Evolutionary conservation across 2,329 filamentous ascomycete genomes (phyloP).

Genomic region (Xylaria sp.): DNA sequence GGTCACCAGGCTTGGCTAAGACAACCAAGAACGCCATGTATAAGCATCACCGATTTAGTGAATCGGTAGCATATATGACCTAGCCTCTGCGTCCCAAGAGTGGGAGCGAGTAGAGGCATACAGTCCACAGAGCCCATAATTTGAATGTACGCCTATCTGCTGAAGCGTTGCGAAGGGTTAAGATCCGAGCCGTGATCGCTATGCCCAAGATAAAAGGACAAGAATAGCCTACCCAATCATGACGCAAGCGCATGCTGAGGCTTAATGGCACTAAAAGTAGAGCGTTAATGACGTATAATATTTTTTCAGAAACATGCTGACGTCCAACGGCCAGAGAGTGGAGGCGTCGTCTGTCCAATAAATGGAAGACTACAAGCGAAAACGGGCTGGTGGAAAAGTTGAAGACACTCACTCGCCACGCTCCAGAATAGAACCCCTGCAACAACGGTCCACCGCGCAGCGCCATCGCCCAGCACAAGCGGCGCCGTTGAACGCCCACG

Average conservation of each 20-base stretch:
- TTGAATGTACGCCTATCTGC: conserved; percentile 9
- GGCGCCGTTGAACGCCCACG: conserved; percentile 15
- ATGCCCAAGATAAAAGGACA: conserved; percentile 3
- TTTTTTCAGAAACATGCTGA: not conserved
- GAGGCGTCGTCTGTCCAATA: not conserved
- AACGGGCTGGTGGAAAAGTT: not conserved
- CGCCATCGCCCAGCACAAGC: conserved; percentile 10
- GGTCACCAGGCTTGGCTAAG: not conserved
- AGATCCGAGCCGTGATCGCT: not conserved
- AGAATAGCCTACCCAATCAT: conserved; percentile 7
- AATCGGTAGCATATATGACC: not conserved
- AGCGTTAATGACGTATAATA: not conserved
- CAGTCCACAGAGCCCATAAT: conserved; percentile 11
- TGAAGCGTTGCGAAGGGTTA: conserved; percentile 2
- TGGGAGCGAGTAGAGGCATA: conserved; percentile 13
- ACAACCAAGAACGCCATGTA: not conserved
- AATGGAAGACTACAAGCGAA: not conserved
- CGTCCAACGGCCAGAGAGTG: not conserved
- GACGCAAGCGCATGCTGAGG: not conserved
- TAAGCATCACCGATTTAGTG: not conserved
- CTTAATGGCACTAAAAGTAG: conserved; percentile 2
- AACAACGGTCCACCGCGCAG: conserved; percentile 9
- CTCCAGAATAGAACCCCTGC: conserved; percentile 17
- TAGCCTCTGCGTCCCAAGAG: not conserved
- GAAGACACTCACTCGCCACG: conserved; percentile 9